These are phyloP conservation scores for Hanseniaspora lindneri DNA, from an alignment of 805 yeast species.

Conservation along the genomic window DNA sequence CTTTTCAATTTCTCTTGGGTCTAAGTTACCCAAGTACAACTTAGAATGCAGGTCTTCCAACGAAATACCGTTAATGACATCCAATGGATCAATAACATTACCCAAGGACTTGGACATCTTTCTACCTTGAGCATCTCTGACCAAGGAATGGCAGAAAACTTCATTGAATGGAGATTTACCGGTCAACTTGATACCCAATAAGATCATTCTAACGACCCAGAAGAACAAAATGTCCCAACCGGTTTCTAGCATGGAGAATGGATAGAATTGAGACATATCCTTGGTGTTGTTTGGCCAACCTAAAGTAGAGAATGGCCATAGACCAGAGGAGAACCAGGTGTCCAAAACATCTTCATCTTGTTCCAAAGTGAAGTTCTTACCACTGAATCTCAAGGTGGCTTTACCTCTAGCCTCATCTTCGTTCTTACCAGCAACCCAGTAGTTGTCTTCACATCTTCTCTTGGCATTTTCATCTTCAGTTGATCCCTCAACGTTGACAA, in stretches of 20 bases:
- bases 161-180: conserved; percentile 88
- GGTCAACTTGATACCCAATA: conserved; percentile 79
- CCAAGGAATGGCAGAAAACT: conserved; percentile 95
- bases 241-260: conserved; percentile 90
- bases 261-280: conserved; percentile 70
- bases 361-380: conserved; percentile 56
- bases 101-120: conserved; percentile 98
- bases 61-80: conserved; percentile 81
- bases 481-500: conserved; percentile 67
- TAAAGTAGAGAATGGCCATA: conserved; percentile 94
- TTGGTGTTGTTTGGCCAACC: conserved; percentile 83
- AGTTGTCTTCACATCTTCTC: conserved; percentile 43
- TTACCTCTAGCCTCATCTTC: conserved; percentile 73
- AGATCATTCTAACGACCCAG: conserved; percentile 97
- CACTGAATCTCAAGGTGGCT: conserved; percentile 65
- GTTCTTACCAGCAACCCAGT: conserved; percentile 86
- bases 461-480: conserved; percentile 38
- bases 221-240: conserved; percentile 99
- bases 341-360: conserved; percentile 98
- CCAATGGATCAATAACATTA: conserved; percentile 91
- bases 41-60: conserved; percentile 69
- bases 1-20: conserved; percentile 72
- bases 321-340: conserved; percentile 96
- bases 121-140: conserved; percentile 98
- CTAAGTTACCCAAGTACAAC: conserved; percentile 71